Evolutionary conservation across 2,329 filamentous ascomycete genomes (phyloP).

Genomic region (Apiospora marii): DNA sequence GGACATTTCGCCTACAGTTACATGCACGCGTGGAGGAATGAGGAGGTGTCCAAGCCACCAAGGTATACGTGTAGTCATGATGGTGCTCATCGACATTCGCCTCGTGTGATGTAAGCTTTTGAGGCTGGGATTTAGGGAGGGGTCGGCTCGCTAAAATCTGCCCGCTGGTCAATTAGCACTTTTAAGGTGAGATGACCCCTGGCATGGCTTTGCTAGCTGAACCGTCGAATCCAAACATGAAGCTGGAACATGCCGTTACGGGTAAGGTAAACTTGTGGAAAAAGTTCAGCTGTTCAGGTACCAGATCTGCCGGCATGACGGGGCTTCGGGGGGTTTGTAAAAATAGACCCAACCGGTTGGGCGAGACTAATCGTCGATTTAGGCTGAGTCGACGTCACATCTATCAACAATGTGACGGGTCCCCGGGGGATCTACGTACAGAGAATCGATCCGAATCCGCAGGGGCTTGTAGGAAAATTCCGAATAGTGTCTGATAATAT

Average conservation of each 20-base stretch:
- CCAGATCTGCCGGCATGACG: not conserved
- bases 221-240: not conserved
- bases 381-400: conserved; percentile 16
- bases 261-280: not conserved
- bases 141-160: not conserved
- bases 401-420: conserved; percentile 1
- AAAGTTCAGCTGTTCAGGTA: not conserved
- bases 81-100: not conserved
- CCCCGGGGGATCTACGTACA: not conserved
- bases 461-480: not conserved
- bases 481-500: not conserved
- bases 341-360: not conserved
- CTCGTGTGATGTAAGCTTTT: not conserved
- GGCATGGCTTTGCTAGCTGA: not conserved
- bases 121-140: not conserved
- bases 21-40: not conserved
- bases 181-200: not conserved
- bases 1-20: not conserved
- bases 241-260: not conserved
- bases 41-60: not conserved
- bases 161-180: not conserved
- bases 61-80: not conserved
- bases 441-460: not conserved
- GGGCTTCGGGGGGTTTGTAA: not conserved
- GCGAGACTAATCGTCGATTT: conserved; percentile 11